phyloP scores from a whole-genome alignment of 352 stramenopile species.

The Pythium myriotylum region DNA sequence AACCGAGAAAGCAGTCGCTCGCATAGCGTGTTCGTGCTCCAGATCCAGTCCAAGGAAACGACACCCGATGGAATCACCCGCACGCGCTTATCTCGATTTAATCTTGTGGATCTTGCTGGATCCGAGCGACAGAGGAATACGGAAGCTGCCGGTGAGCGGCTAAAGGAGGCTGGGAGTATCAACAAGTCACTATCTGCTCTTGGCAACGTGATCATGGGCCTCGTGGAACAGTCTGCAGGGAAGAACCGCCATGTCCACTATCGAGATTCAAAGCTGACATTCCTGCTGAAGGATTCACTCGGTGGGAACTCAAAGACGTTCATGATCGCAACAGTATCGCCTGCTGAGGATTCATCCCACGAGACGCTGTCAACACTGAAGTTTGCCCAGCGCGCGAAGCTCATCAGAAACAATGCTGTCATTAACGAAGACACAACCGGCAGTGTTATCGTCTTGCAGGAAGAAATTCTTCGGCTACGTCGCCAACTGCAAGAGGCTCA shows the following conservation, averaged over 20 bases:
- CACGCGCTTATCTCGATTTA: constrained; percentile 91
- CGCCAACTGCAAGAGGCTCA: constrained; percentile 61
- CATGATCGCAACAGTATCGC: constrained; percentile 84
- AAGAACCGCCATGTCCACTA: constrained; percentile 87
- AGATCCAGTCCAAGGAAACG: constrained; percentile 72
- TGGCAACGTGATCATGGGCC: constrained; percentile 94
- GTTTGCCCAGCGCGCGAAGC: constrained; percentile 83
- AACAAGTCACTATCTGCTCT: constrained; percentile 96
- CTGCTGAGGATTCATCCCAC: constrained; percentile 82
- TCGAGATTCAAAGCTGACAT: constrained; percentile 86
- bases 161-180: constrained; percentile 97
- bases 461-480: constrained; percentile 69
- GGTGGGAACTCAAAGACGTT: constrained; percentile 88
- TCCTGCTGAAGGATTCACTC: constrained; percentile 83
- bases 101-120: constrained; percentile 98
- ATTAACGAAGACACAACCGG: constrained; percentile 84
- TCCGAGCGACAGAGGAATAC: constrained; percentile 97
- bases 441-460: constrained; percentile 61
- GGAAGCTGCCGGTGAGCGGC: constrained; percentile 92
- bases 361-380: constrained; percentile 87
- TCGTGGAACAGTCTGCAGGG: constrained; percentile 78
- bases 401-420: constrained; percentile 84
- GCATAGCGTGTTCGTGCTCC: constrained; percentile 85
- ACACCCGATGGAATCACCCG: constrained; percentile 61
- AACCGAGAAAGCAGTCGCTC: constrained; percentile 85